Conservation (phyloP, 2,329 filamentous ascomycete genomes). For the Graphium sp. region DNA sequence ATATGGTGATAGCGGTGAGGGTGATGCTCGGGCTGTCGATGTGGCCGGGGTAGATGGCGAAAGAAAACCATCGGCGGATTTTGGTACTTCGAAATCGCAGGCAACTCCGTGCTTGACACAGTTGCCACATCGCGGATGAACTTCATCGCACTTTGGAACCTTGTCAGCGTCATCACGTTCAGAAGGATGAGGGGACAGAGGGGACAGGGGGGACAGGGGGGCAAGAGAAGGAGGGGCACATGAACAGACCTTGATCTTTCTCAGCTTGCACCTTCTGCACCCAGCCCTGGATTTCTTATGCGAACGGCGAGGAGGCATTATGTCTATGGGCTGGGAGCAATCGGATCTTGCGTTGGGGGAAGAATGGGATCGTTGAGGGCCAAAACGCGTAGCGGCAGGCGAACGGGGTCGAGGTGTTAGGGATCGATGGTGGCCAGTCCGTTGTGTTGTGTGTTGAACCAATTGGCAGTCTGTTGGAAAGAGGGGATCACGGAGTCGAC, state of each 20-base stretch:
- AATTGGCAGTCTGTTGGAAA: too few species aligned
- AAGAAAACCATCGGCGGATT: too few species aligned
- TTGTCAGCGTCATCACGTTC: neutral
- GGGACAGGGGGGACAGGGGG: neutral
- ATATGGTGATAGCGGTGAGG: slow-evolving; percentile 9
- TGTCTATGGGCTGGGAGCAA: slow-evolving; percentile 5
- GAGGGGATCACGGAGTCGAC: too few species aligned
- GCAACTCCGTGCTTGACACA: slow-evolving; percentile 49
- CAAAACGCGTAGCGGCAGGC: too few species aligned
- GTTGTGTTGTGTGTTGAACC: too few species aligned
- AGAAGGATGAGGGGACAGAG: neutral
- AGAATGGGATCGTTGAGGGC: too few species aligned
- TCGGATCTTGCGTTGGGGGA: too few species aligned
- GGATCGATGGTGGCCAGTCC: too few species aligned
- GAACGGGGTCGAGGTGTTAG: too few species aligned
- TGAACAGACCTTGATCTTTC: slow-evolving; percentile 50
- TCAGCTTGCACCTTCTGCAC: slow-evolving; percentile 46
- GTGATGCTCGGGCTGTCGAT: slow-evolving; percentile 13
- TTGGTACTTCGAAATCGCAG: slow-evolving; percentile 45
- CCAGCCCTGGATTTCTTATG: slow-evolving; percentile 56
- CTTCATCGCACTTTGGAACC: slow-evolving; percentile 42
- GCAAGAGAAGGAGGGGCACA: too few species aligned
- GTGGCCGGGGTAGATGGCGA: too few species aligned
- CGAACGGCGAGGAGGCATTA: slow-evolving; percentile 47
- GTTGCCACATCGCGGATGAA: slow-evolving; percentile 48